A percentile compares a stretch with the other conserved stretches of the same genome.
Conservation (phyloP, 176 grass and related monocot species). For the Cymbopogon citratus region DNA sequence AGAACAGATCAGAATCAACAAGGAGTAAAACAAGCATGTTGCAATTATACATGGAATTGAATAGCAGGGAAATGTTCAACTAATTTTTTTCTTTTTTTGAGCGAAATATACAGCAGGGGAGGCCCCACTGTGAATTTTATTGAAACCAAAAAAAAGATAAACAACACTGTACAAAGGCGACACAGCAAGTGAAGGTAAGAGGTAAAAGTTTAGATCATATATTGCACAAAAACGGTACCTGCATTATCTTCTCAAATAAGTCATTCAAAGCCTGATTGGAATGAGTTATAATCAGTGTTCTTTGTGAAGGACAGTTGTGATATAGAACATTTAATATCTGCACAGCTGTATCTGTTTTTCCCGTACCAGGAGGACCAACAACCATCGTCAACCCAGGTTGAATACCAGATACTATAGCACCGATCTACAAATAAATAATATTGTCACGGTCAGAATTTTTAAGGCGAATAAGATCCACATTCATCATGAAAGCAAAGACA, state of each 20-base stretch:
- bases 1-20: slow-evolving; percentile 3
- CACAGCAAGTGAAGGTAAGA: no score
- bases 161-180: no score
- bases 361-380: slow-evolving; percentile 98
- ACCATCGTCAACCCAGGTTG: slow-evolving; percentile 98
- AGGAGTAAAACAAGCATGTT: not conserved
- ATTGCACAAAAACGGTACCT: slow-evolving; percentile 44
- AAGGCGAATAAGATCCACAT: slow-evolving; percentile 15
- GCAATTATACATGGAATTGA: not conserved
- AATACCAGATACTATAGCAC: slow-evolving; percentile 89
- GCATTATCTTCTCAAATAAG: slow-evolving; percentile 99
- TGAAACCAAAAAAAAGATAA: no score
- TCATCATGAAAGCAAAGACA: slow-evolving; percentile 1
- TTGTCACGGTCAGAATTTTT: slow-evolving; percentile 10
- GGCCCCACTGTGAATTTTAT: no score
- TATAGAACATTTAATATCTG: slow-evolving; percentile 99
- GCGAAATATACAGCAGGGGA: no score
- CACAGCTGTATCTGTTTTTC: slow-evolving; percentile 98
- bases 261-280: slow-evolving; percentile 99
- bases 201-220: not conserved
- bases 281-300: slow-evolving; percentile 97
- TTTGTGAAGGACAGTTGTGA: slow-evolving; percentile 98
- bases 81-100: no score
- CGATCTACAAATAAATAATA: slow-evolving; percentile 59
- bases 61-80: not conserved